Evolutionary conservation across 1,284 basidiomycete species (phyloP).

Genomic region (Rhodotorula sp.): DNA sequence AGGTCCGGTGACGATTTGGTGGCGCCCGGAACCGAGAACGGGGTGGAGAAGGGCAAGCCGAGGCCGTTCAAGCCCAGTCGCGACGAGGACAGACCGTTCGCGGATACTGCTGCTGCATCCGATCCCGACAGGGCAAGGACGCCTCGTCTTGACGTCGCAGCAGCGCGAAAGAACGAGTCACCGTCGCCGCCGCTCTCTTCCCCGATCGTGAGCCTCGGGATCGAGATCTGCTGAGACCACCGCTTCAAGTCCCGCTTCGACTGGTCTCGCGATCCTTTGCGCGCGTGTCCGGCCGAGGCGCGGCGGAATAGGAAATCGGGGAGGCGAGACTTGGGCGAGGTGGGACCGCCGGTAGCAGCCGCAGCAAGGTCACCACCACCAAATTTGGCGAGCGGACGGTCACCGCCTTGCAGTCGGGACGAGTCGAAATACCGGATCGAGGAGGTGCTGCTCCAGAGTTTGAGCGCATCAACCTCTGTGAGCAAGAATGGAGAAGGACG

Average conservation of each 20-base stretch:
- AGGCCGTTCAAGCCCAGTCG: slow-evolving; percentile 15
- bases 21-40: background rate
- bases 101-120: background rate
- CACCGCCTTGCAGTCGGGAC: slow-evolving; percentile 25
- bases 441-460: slow-evolving; percentile 44
- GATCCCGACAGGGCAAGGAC: slow-evolving; percentile 15
- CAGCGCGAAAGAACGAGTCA: slow-evolving; percentile 2
- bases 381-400: slow-evolving; percentile 32
- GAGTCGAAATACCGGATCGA: slow-evolving; percentile 51
- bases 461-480: too few species aligned
- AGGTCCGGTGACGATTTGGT: slow-evolving; percentile 21
- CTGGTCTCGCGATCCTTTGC: slow-evolving; percentile 7
- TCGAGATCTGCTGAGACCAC: slow-evolving; percentile 8
- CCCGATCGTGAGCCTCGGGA: slow-evolving; percentile 17
- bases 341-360: background rate
- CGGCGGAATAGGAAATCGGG: slow-evolving; percentile 21
- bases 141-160: slow-evolving; percentile 6
- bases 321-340: slow-evolving; percentile 26
- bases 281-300: slow-evolving; percentile 20
- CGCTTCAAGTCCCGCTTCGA: slow-evolving; percentile 25
- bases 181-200: slow-evolving; percentile 6
- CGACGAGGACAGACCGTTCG: background rate
- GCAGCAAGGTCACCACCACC: slow-evolving; percentile 23
- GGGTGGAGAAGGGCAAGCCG: slow-evolving; percentile 13
- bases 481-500: background rate